Percentiles rank a stretch among this genome's conserved stretches.
Evolutionary conservation across 2,329 filamentous ascomycete species (phyloP).

Genomic region (Ophidiomyces ophidiicola): DNA sequence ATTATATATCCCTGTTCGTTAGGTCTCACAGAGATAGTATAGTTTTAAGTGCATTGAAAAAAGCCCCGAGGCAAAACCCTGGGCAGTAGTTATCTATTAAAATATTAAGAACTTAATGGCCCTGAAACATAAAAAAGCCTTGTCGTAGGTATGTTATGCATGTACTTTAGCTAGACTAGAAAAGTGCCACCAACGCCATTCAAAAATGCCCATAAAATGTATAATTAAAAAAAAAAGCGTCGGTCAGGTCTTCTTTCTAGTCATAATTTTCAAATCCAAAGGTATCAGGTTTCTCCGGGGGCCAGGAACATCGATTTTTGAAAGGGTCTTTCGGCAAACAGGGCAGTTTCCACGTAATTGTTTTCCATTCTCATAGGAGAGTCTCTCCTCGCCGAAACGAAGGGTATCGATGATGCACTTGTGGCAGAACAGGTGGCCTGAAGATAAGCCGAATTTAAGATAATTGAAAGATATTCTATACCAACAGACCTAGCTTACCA

Average conservation of each 20-base stretch:
- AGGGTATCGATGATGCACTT: constrained; percentile 51
- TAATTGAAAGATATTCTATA: background rate
- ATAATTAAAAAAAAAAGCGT: background rate
- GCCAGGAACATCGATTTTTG: constrained; percentile 27
- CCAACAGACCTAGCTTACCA: constrained; percentile 33
- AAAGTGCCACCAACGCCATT: background rate
- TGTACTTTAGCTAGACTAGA: no score
- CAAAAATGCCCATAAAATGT: background rate
- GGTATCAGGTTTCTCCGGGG: constrained; percentile 29
- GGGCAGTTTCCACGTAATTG: constrained; percentile 32
- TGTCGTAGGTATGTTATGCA: no score
- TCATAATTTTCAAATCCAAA: constrained; percentile 28
- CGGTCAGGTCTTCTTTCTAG: constrained; percentile 16
- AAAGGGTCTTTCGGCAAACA: constrained; percentile 34
- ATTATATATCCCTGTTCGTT: no score
- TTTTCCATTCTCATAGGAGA: constrained; percentile 26
- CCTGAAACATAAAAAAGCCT: no score
- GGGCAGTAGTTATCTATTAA: no score
- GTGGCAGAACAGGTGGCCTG: constrained; percentile 54
- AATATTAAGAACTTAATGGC: no score
- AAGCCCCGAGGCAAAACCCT: no score
- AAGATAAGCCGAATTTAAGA: background rate
- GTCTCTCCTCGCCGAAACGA: constrained; percentile 42
- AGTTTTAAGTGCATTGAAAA: no score
- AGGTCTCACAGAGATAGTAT: no score